phyloP scores from a whole-genome alignment of 768 basidiomycete species.

The Suillus spraguei region DNA sequence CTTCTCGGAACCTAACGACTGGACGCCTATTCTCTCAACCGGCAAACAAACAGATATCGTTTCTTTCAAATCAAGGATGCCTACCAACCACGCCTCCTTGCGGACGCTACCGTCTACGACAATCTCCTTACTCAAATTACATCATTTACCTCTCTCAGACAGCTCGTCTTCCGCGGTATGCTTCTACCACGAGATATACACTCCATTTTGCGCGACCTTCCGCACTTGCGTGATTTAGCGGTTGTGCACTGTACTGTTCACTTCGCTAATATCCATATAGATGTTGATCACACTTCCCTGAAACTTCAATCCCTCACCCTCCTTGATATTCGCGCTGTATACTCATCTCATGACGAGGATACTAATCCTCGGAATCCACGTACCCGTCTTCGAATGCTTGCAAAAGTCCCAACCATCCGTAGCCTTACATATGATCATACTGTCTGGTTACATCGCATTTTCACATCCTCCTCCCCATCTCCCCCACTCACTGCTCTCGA shows the following conservation, averaged over 20 bases:
- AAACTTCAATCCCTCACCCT: slow-evolving; percentile 47
- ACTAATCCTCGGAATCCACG: neutral
- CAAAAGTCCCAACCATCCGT: slow-evolving; percentile 38
- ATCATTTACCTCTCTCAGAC: slow-evolving; percentile 38
- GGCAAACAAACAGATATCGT: slow-evolving; percentile 12
- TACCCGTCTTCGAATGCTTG: slow-evolving; percentile 35
- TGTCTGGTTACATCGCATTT: slow-evolving; percentile 46
- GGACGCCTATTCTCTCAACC: slow-evolving; percentile 15
- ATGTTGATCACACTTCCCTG: slow-evolving; percentile 35
- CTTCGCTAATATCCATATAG: slow-evolving; percentile 19
- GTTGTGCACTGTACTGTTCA: slow-evolving; percentile 43
- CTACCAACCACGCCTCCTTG: slow-evolving; percentile 30
- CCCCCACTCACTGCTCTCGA: slow-evolving; percentile 24
- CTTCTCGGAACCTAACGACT: slow-evolving; percentile 15
- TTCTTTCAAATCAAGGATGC: slow-evolving; percentile 11
- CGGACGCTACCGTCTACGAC: slow-evolving; percentile 25
- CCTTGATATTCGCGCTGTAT: slow-evolving; percentile 32
- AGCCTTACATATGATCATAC: slow-evolving; percentile 36
- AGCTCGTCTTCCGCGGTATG: slow-evolving; percentile 40
- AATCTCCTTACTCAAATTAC: slow-evolving; percentile 22
- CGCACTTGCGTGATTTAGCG: slow-evolving; percentile 38
- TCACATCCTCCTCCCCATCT: slow-evolving; percentile 28
- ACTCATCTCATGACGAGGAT: slow-evolving; percentile 18
- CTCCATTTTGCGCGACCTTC: slow-evolving; percentile 38
- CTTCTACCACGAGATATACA: slow-evolving; percentile 40